Base-by-base conservation (phyloP, 1,284 basidiomycete species). In the Ganoderma lucidum region DNA sequence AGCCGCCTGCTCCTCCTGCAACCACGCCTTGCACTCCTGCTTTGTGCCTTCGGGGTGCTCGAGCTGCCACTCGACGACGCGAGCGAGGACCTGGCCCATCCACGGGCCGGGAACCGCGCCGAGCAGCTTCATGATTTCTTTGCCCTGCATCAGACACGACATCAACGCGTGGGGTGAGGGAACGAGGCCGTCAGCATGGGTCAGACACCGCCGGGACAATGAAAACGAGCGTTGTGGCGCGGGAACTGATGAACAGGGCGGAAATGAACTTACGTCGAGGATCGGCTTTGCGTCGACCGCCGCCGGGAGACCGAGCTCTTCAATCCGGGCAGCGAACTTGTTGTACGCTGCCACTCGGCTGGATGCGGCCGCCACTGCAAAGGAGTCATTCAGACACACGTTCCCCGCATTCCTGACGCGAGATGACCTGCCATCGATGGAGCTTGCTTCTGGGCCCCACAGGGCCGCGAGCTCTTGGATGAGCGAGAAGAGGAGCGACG, bases 31-130 rank as follows among this genome's bases (percentile, higher is more conserved):
- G 76, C 94, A 95, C 9, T 91, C 87, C 5, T 89, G 90, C 75
- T 88, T 87, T 1, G 88, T 87, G 0, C 84, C 86, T 1, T 83
- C 76, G 0, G 96, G 94, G 78, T 96, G 82, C 45, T 88, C 90
- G 14, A 98, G 85, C 78, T 96, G 95, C 94, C 95, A 97, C 70
- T 90, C 87, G 30, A 94, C 78, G 53, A 97, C 85, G 48, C 85
- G 86, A 23, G 84, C 81, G n/a, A 94, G 83, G 23, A 92, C 85
- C 32, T 85, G 80, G 37, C 88, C 86, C 6, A 91, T 88, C 89
- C 94, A 92, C 2, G 88, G 87, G 1, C 95, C 94, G 1, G 91
- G 86, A 3, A 82, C 81, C 10, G 83, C 83, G 2, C 83, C 84
- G 9, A 97, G 83, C 5, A 89, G 78, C 32, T 81, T 73, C 6